phyloP scores from a whole-genome alignment of 2,329 filamentous ascomycete species.

The Fusarium succisae region DNA sequence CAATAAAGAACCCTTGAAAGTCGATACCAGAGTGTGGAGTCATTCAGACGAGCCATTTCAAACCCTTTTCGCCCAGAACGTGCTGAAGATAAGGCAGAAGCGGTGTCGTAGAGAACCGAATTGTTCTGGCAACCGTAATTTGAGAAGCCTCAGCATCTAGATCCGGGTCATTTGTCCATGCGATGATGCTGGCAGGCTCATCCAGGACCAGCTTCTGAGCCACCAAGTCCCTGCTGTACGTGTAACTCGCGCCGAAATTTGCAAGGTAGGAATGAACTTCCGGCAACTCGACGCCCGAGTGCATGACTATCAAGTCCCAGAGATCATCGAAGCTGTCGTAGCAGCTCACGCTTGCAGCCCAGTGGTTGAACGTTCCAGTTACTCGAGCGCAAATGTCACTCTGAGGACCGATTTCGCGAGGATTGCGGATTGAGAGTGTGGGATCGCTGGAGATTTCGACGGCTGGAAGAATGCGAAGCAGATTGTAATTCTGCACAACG shows the following conservation, averaged over 20 bases:
- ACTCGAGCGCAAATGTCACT: background rate
- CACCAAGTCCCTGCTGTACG: too few species aligned
- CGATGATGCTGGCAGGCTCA: too few species aligned
- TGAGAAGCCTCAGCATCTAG: too few species aligned
- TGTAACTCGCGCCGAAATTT: too few species aligned
- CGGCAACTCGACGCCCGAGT: too few species aligned
- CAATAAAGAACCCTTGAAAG: background rate
- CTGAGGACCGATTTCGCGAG: background rate
- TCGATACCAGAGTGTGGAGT: background rate
- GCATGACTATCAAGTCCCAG: background rate
- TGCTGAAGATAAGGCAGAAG: too few species aligned
- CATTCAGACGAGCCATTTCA: background rate
- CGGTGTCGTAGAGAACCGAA: rapidly evolving
- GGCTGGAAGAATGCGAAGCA: background rate
- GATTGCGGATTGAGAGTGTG: background rate
- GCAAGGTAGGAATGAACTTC: too few species aligned
- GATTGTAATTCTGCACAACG: too few species aligned
- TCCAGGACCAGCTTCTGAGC: too few species aligned
- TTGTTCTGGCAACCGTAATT: too few species aligned
- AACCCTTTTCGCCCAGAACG: background rate
- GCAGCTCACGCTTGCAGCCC: background rate
- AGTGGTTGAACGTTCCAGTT: rapidly evolving
- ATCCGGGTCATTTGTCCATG: too few species aligned
- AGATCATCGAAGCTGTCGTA: rapidly evolving
- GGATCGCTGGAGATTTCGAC: rapidly evolving